A percentile compares a stretch with the other conserved stretches of the same genome.
phyloP scores from a whole-genome alignment of 371 early-diverging fungal species.

The Syncephalastrum sp. region DNA sequence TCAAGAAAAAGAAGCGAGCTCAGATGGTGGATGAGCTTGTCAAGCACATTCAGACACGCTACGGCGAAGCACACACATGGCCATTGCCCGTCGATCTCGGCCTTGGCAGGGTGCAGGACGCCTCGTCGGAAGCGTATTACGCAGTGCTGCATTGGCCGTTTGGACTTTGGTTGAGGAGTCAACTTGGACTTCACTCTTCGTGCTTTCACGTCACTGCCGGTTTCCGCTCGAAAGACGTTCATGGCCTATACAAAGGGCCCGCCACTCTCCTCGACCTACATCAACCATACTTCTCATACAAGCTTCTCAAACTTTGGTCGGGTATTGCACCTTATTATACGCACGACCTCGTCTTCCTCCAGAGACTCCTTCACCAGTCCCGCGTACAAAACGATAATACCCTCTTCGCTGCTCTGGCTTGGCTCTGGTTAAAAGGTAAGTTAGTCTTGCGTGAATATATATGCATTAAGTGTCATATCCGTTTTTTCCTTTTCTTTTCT shows the following conservation, averaged over 20 bases:
- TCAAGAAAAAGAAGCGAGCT: not conserved
- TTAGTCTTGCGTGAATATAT: too few relatives aligned
- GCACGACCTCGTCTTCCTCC: too few relatives aligned
- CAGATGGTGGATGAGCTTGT: not conserved
- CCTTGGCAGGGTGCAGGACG: conserved; percentile 7
- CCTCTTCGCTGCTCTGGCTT: too few relatives aligned
- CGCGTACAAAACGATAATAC: too few relatives aligned
- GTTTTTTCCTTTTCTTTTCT: too few relatives aligned
- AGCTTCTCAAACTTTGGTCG: too few relatives aligned
- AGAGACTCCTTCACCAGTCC: too few relatives aligned
- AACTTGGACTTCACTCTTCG: conserved; percentile 10
- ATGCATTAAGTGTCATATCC: too few relatives aligned
- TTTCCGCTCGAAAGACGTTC: conserved; percentile 19
- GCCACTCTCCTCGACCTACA: conserved; percentile 12
- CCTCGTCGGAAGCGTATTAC: conserved; percentile 9
- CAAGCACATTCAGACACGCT: conserved; percentile 2
- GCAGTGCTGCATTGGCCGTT: conserved; percentile 22
- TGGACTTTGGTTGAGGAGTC: conserved; percentile 14
- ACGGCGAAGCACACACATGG: conserved; percentile 10
- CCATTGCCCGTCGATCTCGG: conserved; percentile 19
- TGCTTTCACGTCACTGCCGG: conserved; percentile 23
- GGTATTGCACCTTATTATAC: too few relatives aligned
- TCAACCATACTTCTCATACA: too few relatives aligned
- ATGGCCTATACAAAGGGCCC: conserved; percentile 20
- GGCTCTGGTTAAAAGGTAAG: too few relatives aligned